Evolutionary conservation across 2,329 filamentous ascomycete species (phyloP).

Genomic region (Fusarium albosuccineum): DNA sequence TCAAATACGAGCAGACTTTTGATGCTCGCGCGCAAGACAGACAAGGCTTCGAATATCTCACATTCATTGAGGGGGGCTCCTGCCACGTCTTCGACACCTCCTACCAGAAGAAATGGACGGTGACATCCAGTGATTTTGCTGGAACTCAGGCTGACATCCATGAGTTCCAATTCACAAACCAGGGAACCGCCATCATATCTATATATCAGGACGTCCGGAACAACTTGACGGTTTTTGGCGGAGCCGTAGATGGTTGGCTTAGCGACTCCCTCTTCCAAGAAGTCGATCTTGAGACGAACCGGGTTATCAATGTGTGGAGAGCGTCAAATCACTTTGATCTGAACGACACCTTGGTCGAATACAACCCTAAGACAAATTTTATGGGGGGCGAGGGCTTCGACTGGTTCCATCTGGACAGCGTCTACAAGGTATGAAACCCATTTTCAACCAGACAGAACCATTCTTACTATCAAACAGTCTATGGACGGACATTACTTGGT

Average conservation of each 20-base stretch:
- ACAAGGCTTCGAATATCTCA: slow-evolving; percentile 34
- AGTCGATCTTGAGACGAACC: slow-evolving; percentile 39
- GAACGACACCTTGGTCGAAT: slow-evolving; percentile 38
- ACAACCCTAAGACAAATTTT: slow-evolving; percentile 34
- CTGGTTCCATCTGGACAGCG: slow-evolving; percentile 47
- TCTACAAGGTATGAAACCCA: slow-evolving; percentile 39
- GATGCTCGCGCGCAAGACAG: slow-evolving; percentile 38
- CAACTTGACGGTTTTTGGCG: slow-evolving; percentile 38
- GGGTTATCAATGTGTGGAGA: slow-evolving; percentile 42
- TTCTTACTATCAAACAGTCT: slow-evolving; percentile 32
- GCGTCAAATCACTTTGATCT: slow-evolving; percentile 40
- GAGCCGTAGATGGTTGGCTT: slow-evolving; percentile 38
- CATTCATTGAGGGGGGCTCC: slow-evolving; percentile 38
- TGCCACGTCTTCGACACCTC: slow-evolving; percentile 39
- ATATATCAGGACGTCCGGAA: slow-evolving; percentile 42
- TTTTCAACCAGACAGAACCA: neutral
- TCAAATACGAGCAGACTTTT: slow-evolving; percentile 34
- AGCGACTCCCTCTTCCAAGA: slow-evolving; percentile 43
- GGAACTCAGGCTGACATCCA: slow-evolving; percentile 37
- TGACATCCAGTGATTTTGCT: slow-evolving; percentile 30
- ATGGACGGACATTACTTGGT: slow-evolving; percentile 51
- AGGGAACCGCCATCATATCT: slow-evolving; percentile 39
- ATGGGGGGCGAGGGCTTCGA: slow-evolving; percentile 43
- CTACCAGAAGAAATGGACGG: slow-evolving; percentile 40
- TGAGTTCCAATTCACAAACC: slow-evolving; percentile 40